Percentiles rank a stretch among this genome's conserved stretches.
Evolutionary conservation across 192 early-diverging fungal species (phyloP).

Genomic region (Rhizophlyctis rosea): DNA sequence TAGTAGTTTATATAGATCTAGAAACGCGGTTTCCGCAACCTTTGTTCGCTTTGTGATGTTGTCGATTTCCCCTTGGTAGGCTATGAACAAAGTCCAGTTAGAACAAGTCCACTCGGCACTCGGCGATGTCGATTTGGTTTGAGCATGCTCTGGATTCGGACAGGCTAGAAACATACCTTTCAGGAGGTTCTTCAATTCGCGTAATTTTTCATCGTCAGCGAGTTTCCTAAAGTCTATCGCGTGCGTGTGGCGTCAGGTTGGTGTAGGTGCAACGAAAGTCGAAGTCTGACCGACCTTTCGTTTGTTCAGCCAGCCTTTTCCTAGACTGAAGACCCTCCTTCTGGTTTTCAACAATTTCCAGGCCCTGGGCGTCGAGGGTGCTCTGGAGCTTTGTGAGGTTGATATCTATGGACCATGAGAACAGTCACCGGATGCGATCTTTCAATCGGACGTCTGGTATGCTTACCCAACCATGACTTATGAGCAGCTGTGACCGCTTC

Average conservation of each 20-base stretch:
- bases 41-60: slow-evolving; percentile 79
- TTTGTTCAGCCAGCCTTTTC: slow-evolving; percentile 83
- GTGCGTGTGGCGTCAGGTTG: not conserved
- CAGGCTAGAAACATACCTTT: slow-evolving; percentile 52
- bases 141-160: not conserved
- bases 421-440: too few species aligned
- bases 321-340: slow-evolving; percentile 70
- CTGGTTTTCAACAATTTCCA: slow-evolving; percentile 82
- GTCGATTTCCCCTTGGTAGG: slow-evolving; percentile 93
- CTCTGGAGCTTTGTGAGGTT: slow-evolving; percentile 66
- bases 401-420: slow-evolving; percentile 42
- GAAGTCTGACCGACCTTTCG: slow-evolving; percentile 57
- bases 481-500: too few species aligned
- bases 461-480: too few species aligned
- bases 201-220: slow-evolving; percentile 72
- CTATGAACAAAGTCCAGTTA: slow-evolving; percentile 14
- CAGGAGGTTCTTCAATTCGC: slow-evolving; percentile 72
- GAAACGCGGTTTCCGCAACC: slow-evolving; percentile 75
- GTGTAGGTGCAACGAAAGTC: not conserved
- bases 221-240: slow-evolving; percentile 72
- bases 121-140: not conserved
- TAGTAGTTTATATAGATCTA: slow-evolving; percentile 75
- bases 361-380: slow-evolving; percentile 70
- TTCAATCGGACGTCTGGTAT: too few species aligned
- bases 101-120: not conserved